Evolutionary conservation across 768 basidiomycete genomes (phyloP), one percentile per base, ranked within the genome.

Genomic region (Boletus rubescentipes): DNA sequence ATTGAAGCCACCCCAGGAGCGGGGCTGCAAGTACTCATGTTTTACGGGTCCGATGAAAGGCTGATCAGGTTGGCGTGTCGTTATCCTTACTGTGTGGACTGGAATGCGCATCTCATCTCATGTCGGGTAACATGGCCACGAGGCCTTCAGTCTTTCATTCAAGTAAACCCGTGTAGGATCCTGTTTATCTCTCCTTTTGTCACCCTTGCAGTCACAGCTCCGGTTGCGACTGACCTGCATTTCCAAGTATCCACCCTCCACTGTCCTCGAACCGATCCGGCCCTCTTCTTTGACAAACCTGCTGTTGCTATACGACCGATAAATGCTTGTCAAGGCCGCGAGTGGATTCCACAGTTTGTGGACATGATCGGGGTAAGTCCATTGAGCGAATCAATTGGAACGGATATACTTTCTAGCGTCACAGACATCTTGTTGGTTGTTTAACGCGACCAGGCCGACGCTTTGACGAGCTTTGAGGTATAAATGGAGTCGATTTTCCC

Each of bases 381-480:
- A 41, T 44, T 15, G 21, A 48, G 39, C 18, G 29, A 26, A 42
- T 32, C 38, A 35, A 42, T 45, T 43, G 46, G 50, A 49, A 48
- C 26, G 31, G 46, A 20, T 21, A 26, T 31, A 26, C 36, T 32
- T 30, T 49, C 40, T 49, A 39, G 23, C 23, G 38, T 54, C 43
- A 29, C 50, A 38, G 9, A 30, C 35, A 26, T 29, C 32, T 48
- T 46, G 51, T 55, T 46, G 53, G 12, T 45, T n/a, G 44, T 36
- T 45, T 15, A 30, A 45, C 41, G 29, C 15, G 31, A 42, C 23
- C 20, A 40, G 35, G 31, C 46, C 11, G 12, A 51, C 60, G 60
- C 60, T 60, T 60, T 67, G 65, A 59, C 53, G 21, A n/a, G 16
- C 36, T 42, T 23, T 9, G 41, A 10, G 49, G 49, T 61, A 67